These are phyloP conservation scores for Friedmanniomyces endolithicus DNA, from an alignment of 495 filamentous ascomycete species.

Conservation along the genomic window DNA sequence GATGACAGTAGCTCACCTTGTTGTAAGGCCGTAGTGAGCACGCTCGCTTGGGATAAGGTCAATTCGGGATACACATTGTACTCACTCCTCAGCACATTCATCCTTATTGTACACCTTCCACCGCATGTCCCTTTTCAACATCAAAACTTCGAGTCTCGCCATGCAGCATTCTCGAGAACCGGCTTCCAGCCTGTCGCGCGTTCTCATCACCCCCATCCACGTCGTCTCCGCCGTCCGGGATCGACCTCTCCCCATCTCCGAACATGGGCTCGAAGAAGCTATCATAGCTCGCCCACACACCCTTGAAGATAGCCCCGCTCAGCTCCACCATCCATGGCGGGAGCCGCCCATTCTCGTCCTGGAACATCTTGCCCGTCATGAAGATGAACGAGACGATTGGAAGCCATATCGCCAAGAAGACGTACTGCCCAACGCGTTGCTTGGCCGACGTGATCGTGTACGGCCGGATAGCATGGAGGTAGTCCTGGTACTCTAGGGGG, in stretches of 20 bases:
- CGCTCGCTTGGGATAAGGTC: too few species aligned
- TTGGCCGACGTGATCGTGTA: constrained; percentile 55
- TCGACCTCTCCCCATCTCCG: constrained; percentile 81
- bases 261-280: constrained; percentile 50
- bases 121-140: not conserved
- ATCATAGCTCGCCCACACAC: constrained; percentile 70
- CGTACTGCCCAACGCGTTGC: constrained; percentile 50
- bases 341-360: constrained; percentile 50
- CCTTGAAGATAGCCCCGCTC: constrained; percentile 36
- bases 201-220: not conserved
- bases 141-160: not conserved
- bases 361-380: constrained; percentile 35
- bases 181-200: not conserved
- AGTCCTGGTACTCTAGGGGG: constrained; percentile 58
- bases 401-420: constrained; percentile 49
- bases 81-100: too few species aligned
- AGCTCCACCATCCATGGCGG: constrained; percentile 53
- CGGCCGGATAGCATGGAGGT: constrained; percentile 50
- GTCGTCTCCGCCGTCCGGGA: constrained; percentile 21
- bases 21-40: too few species aligned
- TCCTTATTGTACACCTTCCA: not conserved
- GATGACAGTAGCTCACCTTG: too few species aligned
- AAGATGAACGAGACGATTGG: constrained; percentile 46
- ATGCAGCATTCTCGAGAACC: not conserved
- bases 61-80: too few species aligned